Conservation (phyloP, 768 basidiomycete genomes). For the Mycena metata region DNA sequence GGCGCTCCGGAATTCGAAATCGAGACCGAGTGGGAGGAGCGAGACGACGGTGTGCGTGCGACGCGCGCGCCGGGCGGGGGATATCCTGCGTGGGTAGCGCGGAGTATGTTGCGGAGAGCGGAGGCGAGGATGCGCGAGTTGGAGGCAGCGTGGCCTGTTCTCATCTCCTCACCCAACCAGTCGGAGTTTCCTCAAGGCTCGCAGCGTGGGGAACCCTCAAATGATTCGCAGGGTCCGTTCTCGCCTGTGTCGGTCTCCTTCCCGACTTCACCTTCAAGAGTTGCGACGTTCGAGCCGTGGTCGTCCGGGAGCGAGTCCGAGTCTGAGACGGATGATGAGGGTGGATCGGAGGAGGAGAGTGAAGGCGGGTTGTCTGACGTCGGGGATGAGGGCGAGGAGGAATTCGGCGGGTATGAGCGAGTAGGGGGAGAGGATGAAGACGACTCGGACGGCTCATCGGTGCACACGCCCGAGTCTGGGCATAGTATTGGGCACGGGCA, state of each 20-base stretch:
- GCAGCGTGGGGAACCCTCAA: background rate
- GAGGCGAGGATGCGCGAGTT: slow-evolving; percentile 58
- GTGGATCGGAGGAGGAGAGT: background rate
- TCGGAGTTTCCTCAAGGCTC: background rate
- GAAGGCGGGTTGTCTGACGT: background rate
- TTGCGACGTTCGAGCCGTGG: slow-evolving; percentile 37
- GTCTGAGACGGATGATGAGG: slow-evolving; percentile 10
- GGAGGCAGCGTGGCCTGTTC: slow-evolving; percentile 31
- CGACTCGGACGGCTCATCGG: slow-evolving; percentile 37
- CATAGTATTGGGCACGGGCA: slow-evolving; percentile 29
- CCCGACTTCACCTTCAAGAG: slow-evolving; percentile 23
- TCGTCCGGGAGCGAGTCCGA: slow-evolving; percentile 32
- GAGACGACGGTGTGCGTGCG: background rate
- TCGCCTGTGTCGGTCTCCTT: slow-evolving; percentile 26
- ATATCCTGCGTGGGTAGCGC: slow-evolving; percentile 67
- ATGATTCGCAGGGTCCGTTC: background rate
- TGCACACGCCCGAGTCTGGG: slow-evolving; percentile 38
- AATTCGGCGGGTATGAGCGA: background rate
- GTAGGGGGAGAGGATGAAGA: background rate
- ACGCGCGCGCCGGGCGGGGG: slow-evolving; percentile 46
- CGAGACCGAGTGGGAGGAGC: slow-evolving; percentile 21
- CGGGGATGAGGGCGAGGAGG: background rate
- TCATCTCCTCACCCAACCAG: background rate
- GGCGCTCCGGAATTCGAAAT: slow-evolving; percentile 11
- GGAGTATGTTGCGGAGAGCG: slow-evolving; percentile 65